Percentiles rank a stretch among this genome's conserved stretches.
Evolutionary conservation across 768 basidiomycete genomes (phyloP).

Genomic region (Phlegmacium glaucopus): DNA sequence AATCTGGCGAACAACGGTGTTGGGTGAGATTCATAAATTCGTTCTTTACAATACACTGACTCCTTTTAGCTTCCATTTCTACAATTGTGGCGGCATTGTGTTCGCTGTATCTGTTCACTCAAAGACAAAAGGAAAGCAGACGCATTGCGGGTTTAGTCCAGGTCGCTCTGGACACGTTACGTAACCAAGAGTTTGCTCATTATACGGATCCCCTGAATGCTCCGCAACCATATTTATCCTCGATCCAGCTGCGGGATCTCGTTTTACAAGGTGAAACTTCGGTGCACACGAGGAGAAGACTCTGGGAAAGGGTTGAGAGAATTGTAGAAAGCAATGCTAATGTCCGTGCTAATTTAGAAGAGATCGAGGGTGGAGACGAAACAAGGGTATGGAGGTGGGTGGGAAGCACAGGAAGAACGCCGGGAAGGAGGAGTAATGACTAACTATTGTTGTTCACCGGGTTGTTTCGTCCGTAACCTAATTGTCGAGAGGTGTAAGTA

Average conservation of each 20-base stretch:
- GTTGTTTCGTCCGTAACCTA: too few relatives aligned
- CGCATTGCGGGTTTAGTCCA: constrained; percentile 75
- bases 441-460: not conserved
- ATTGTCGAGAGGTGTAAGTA: not conserved
- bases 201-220: constrained; percentile 76
- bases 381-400: constrained; percentile 92
- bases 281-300: constrained; percentile 52
- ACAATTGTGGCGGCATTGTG: constrained; percentile 25
- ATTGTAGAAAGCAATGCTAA: constrained; percentile 91
- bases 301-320: constrained; percentile 84
- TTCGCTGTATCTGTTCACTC: constrained; percentile 43
- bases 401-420: constrained; percentile 43
- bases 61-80: constrained; percentile 29
- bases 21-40: constrained; percentile 44
- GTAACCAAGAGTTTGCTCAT: constrained; percentile 79
- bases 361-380: constrained; percentile 83
- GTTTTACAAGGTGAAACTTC: constrained; percentile 82
- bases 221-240: constrained; percentile 76
- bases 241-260: constrained; percentile 84
- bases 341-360: constrained; percentile 80
- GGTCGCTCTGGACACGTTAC: constrained; percentile 74
- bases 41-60: constrained; percentile 15
- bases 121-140: constrained; percentile 52
- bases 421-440: constrained; percentile 21
- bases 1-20: constrained; percentile 61